Base-by-base conservation (phyloP, 2,329 filamentous ascomycete species). In the Rosellinia necatrix region DNA sequence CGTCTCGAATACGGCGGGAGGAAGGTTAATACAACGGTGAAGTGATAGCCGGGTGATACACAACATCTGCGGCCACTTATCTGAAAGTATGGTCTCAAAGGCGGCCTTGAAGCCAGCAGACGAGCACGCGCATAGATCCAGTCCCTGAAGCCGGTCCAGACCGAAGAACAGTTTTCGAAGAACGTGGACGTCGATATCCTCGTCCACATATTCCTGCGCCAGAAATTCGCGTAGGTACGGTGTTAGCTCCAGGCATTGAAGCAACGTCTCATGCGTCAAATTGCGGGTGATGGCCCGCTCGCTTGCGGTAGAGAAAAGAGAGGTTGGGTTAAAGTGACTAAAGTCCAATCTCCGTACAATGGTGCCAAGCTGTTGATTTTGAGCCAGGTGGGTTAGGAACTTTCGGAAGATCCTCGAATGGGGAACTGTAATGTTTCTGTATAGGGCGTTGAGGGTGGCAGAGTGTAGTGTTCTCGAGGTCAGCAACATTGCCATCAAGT, bases 381-480 rank as follows among this genome's bases (percentile, higher is more conserved):
- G 76, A 41, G 78, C 76, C 62, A 93, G 78, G 67, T 90, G 89
- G 55, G 80, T 78, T 44, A 92, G 81, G 64, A 92, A 91, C 74
- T 93, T 93, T 69, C 86, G 86, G 75, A 92, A 94, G 70, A 92
- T 91, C 58, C 86, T 80, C 22, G 90, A 93, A 77, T 92, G 90
- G 5, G 90, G 90, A 64, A 93, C 88, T 38, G 89, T 91, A 71
- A 93, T 89, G 70, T 90, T 85, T 63, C 84, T 82, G 75, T 93
- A 93, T 44, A 94, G 81, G 6, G 89, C 89, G 63, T 84, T 82
- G 29, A 92, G 76, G 3, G 90, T 92, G 17, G 87, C 87, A 22
- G 82, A 81, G 68, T 93, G 87, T 57, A 93, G 77, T 25, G 84
- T 83, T 68, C 83, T 85, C n/a, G 89, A 93, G n/a, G 88, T 85